Evolutionary conservation across 1,139 yeast genomes (phyloP), one percentile per base, ranked within the genome.

Genomic region (Saccharomyces uvarum): DNA sequence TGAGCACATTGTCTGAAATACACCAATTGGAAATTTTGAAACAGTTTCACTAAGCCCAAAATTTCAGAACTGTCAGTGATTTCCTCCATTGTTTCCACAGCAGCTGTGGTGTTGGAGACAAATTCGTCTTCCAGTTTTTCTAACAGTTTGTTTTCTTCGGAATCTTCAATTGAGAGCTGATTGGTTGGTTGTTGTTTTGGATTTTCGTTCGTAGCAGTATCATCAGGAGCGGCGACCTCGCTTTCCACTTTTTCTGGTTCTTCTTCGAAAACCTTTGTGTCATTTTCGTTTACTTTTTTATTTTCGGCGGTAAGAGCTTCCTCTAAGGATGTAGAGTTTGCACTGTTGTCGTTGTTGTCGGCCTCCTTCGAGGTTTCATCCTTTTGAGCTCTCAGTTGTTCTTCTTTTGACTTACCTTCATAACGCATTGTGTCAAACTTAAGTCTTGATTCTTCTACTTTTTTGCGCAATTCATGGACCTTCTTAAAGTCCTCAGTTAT

Each of bases 1-100:
- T 66, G 68, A 27, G 73, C 77, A 55, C 78, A 80, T 54, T 74
- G 73, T 68, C 82, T 85, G 67, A 82, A 84, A 72, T 81, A 86
- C 56, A 83, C 84, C 65, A 81, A 75, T 72, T 86, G 93, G 55
- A 88, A 85, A 61, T 77, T 75, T 58, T 82, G 80, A 64, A 85
- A 81, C 14, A 83, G 73, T 64, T 83, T 83, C 60, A 87, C 74
- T 63, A 86, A 73, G 56, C 80, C 77, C 52, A 86, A 76, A 53
- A 83, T 75, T 68, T 83, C 86, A 13, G 83, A 75, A 44, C 91
- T 89, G 59, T 79, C 81, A 63, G 87, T 81, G 56, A 86, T 74
- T 59, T 77, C 80, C 70, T 84, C 83, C 93, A 87, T 86, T 55
- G 82, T 82, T 62, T 81, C 79, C n/a, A 85, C 93, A 0, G 93